Base-by-base conservation (phyloP, 192 early-diverging fungal species). In the Coemansia sp. region DNA sequence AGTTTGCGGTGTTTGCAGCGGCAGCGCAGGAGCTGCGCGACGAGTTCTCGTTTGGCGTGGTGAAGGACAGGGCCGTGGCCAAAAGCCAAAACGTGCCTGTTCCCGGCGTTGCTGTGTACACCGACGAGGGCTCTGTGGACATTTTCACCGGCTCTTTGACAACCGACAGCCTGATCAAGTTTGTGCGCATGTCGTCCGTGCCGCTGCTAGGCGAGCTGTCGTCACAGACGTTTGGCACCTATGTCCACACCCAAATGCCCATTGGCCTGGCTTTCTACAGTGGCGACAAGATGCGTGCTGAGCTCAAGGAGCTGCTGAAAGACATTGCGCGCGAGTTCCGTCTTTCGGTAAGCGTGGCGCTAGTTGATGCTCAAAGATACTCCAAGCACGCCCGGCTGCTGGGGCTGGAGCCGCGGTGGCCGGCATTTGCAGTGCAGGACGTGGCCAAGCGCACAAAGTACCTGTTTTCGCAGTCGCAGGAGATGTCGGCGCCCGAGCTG, bases 381-480 rank as follows among this genome's bases (percentile, higher is more conserved):
- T 85, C 84, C 51, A 81, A 66, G 38, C 94, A 96, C 60, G 95
- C 90, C 37, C 66, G 74, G 45, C 86, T 85, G 76, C 79, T 97
- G 44, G 87, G 86, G 66, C 73, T 99, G 40, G 86, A 92, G 83
- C 81, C 89, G 52, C 39, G 75, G 61, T 99, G 90, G 90, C 96
- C 96, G 40, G 91, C 93, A n/a, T 88, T 99, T 63, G 93, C 83
- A 45, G 84, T 99, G 64, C 90, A 93, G 74, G 77, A 90, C 51
- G 69, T 84, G 17, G 66, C 66, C 15, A 74, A 75, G 50, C 85
- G 82, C 52, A 62, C 81, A 66, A 96, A 97, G 82, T 97, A 76
- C 71, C 92, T 92, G 51, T 84, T 87, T 63, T 67, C 85, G 43
- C 88, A 92, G 74, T 56, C 62, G 41, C 71, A 80, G 59, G 69